Base-by-base conservation (phyloP, 1,139 yeast genomes). In the Pichia sp. region DNA sequence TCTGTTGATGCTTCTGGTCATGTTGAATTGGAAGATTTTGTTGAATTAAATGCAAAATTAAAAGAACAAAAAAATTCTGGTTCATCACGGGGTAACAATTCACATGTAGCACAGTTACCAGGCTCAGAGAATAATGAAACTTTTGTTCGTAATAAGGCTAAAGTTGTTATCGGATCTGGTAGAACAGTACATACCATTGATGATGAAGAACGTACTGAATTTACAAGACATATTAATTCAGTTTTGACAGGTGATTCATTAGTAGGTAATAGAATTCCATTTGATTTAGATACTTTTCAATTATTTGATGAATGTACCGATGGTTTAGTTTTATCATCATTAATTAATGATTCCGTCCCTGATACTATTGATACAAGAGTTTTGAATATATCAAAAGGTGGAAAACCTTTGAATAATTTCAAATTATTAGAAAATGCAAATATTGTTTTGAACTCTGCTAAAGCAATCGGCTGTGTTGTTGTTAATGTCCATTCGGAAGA, bases 301-400 rank as follows among this genome's bases (percentile, higher is more conserved):
- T 75, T 92, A 50, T 92, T 92, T 61, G 99, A 92, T 64, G 98
- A 92, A 67, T 87, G 96, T 68, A 80, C 90, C 56, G 98, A 94
- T 64, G 97, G 98, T 54, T 73, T 92, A 59, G 92, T 94, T 26
- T 73, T 92, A 49, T 89, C 97, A 26, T 87, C 89, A 65, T 81
- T 92, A 64, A 89, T 94, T 65, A 92, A 92, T 65, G 98, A 92
- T 66, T 87, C 97, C 23, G 98, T 92, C 32, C 96, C 98, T 9
- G 97, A 92, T 65, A 92, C 98, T 12, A 92, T 92, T 59, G 99
- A 92, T 70, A 90, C 97, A 25, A 87, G 99, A 74, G 98, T 92
- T 27, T 76, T 92, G 63, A 92, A 92, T 65, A 70, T 82, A 64
- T 94, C 97, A 29, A 84, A 83, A 62, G 77, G 77, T 55, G 84